phyloP scores from a whole-genome alignment of 2,329 filamentous ascomycete genomes.

The Trichoderma lentiforme region DNA sequence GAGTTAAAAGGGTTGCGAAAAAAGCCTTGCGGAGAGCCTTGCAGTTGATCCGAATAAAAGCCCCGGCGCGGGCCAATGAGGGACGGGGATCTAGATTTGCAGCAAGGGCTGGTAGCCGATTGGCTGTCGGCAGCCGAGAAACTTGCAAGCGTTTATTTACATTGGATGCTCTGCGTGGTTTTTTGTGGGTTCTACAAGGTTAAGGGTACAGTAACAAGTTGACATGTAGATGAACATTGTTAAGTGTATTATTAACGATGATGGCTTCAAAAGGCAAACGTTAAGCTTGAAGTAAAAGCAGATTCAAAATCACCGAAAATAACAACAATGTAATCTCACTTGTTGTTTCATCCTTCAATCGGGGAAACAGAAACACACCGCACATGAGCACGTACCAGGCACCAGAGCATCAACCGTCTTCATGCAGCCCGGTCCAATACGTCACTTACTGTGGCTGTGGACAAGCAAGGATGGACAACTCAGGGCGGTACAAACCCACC shows the following conservation, averaged over 20 bases:
- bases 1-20: not conserved
- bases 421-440: not conserved
- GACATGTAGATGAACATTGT: not conserved
- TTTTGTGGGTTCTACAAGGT: not conserved
- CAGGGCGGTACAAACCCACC: not conserved
- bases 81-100: constrained; percentile 5
- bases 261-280: not conserved
- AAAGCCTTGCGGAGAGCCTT: constrained; percentile 17
- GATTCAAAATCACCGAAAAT: not conserved
- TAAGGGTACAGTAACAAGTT: not conserved
- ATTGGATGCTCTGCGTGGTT: not conserved
- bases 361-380: not conserved
- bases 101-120: constrained; percentile 11
- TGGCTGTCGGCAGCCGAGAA: not conserved
- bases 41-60: constrained; percentile 11
- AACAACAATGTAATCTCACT: not conserved
- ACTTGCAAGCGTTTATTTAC: not conserved
- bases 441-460: constrained; percentile 14
- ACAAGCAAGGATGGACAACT: not conserved
- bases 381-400: not conserved
- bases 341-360: not conserved
- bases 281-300: not conserved
- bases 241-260: not conserved
- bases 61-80: constrained; percentile 1
- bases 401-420: not conserved